Percentiles rank a stretch among this genome's conserved stretches.
These are phyloP conservation scores for Fusarium sp. DNA, from an alignment of 2,329 filamentous ascomycete genomes.

Conservation along the genomic window DNA sequence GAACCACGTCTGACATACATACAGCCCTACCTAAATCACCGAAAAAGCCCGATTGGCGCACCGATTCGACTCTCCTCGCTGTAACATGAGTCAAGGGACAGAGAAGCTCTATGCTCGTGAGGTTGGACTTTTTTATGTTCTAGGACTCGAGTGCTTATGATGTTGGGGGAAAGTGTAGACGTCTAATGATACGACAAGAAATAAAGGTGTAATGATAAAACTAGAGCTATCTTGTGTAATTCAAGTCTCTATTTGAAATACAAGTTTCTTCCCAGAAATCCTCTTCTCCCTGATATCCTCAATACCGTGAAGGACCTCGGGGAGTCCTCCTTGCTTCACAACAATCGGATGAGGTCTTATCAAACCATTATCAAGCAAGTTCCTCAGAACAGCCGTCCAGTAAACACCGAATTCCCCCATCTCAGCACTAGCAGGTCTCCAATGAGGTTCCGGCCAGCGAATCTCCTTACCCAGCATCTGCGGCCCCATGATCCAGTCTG, in stretches of 20 bases:
- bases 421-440: neutral
- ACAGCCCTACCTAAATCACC: neutral
- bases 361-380: neutral
- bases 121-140: neutral
- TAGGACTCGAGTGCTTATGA: neutral
- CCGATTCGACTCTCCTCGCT: too few relatives aligned
- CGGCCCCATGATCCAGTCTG: neutral
- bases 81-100: too few relatives aligned
- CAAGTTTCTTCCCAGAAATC: neutral
- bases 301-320: neutral
- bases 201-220: neutral
- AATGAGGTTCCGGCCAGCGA: neutral
- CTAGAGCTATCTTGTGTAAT: neutral
- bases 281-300: neutral
- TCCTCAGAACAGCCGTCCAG: neutral
- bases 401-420: neutral
- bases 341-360: neutral
- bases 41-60: neutral
- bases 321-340: fast-evolving
- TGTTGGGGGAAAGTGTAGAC: too few relatives aligned
- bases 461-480: neutral
- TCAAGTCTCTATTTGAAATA: neutral
- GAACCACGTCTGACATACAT: neutral
- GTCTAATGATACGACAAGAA: neutral
- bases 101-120: neutral